phyloP scores from a whole-genome alignment of 148 eudicot species.

The Nepenthes gracilis region DNA sequence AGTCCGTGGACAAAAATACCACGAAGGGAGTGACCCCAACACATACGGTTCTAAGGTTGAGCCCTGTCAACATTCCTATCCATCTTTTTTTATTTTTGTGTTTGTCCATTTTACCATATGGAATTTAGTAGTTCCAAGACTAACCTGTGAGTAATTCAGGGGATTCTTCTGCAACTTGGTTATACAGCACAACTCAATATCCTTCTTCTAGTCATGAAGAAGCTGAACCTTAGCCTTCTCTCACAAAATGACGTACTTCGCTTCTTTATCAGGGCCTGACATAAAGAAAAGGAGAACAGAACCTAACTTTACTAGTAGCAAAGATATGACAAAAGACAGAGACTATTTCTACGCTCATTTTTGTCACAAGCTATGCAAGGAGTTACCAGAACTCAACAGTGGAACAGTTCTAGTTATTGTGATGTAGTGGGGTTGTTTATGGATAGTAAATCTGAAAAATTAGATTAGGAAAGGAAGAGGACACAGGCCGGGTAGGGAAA shows the following conservation, averaged over 20 bases:
- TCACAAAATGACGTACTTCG: constrained; percentile 70
- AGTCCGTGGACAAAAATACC: too few relatives aligned
- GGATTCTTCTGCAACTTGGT: constrained; percentile 88
- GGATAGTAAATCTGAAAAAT: too few relatives aligned
- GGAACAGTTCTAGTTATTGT: constrained; percentile 72
- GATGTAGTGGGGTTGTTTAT: constrained; percentile 53
- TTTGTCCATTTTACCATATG: too few relatives aligned
- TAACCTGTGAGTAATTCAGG: constrained; percentile 86
- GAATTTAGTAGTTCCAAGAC: neutral
- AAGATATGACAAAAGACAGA: neutral
- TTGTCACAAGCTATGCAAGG: constrained; percentile 2
- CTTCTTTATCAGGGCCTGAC: constrained; percentile 72
- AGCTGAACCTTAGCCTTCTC: constrained; percentile 94
- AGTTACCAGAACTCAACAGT: constrained; percentile 66
- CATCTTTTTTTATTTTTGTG: too few relatives aligned
- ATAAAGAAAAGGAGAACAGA: neutral
- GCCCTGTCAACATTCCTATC: too few relatives aligned
- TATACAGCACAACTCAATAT: constrained; percentile 37
- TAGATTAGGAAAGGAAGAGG: too few relatives aligned
- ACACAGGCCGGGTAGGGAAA: too few relatives aligned
- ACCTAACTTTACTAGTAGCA: neutral
- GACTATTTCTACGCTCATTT: neutral
- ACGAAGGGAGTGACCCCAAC: too few relatives aligned
- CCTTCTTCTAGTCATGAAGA: constrained; percentile 67
- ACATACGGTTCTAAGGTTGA: too few relatives aligned